Percentiles rank a stretch among this genome's conserved stretches.
phyloP scores from a whole-genome alignment of 169 alveolate species.

The Plasmodium berghei region DNA sequence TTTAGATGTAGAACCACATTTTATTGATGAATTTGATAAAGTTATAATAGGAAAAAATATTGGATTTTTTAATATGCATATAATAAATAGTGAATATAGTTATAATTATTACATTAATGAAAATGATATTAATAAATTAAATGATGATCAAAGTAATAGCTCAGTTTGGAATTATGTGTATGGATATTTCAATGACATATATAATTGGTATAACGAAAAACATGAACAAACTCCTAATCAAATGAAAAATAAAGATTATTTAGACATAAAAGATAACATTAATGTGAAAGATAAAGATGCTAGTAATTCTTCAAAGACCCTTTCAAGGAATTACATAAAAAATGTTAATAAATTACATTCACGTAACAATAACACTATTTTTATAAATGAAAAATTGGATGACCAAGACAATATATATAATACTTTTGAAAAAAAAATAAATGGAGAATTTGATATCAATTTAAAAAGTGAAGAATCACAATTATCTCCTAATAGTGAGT shows the following conservation, averaged over 20 bases:
- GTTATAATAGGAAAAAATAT: slow-evolving; percentile 44
- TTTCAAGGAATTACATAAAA: neutral
- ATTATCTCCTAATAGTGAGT: neutral
- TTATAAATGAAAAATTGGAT: neutral
- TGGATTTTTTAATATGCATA: slow-evolving; percentile 34
- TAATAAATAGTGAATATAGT: slow-evolving; percentile 12
- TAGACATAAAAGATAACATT: no score
- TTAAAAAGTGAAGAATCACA: no score
- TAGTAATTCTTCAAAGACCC: neutral
- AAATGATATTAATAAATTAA: neutral
- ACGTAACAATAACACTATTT: no score
- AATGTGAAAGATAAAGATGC: no score
- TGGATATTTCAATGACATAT: slow-evolving; percentile 59
- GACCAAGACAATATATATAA: neutral
- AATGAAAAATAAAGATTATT: no score
- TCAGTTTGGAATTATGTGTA: slow-evolving; percentile 41
- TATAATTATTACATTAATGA: slow-evolving; percentile 44
- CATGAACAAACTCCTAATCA: neutral
- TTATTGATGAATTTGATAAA: slow-evolving; percentile 52
- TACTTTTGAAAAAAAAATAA: neutral
- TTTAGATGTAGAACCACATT: slow-evolving; percentile 49
- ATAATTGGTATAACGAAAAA: slow-evolving; percentile 30
- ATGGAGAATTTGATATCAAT: neutral
- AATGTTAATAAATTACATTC: no score
- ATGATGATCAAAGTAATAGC: neutral